Evolutionary conservation across 805 yeast genomes (phyloP), one percentile per base, ranked within the genome.

Genomic region (Deakozyma indianensis): DNA sequence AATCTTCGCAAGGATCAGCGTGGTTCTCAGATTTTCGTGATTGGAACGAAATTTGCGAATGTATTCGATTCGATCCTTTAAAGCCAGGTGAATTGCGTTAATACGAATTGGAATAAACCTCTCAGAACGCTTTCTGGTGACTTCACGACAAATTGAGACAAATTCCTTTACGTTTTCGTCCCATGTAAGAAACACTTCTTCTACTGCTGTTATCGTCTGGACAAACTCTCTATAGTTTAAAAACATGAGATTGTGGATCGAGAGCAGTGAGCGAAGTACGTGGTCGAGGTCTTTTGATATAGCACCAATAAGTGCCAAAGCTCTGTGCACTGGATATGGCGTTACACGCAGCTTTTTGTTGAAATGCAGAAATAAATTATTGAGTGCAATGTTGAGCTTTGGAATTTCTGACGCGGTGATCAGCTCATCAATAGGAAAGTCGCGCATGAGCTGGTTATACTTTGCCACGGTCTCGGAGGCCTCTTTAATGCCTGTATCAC

Each of bases 41-140:
- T 69, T 66, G 0, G 52, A 47, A 49, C 88, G 66, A 51, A 85
- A 72, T 0, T 55, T 52, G 3, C 54, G 55, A 1, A 80, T 50
- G 25, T 67, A 65, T 1, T 60, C 64, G 1, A 80, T 44, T 24
- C 77, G 62, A 1, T 70, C 71, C 47, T 64, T 68, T 1, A 73
- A 58, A 11, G 49, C 50, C 1, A 45, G 35, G 38, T 67, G 71
- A 2, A 70, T 63, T 5, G 77, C 69, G n/a, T 65, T 65, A 7
- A 86, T 67, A 47, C 78, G 74, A 20, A 85, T 74, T 21, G 79
- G 72, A 14, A 80, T 70, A 55, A 81, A 80, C 48, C 77, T 78
- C 45, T 83, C 90, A 5, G 77, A 75, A 40, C 92, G 64, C 53
- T 78, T 83, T 50, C 96, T 67, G 35, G 83, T 66, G 2, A 83